A percentile compares a stretch with the other conserved stretches of the same genome.
Conservation (phyloP, 2,329 filamentous ascomycete genomes). For the Periconia digitata region DNA sequence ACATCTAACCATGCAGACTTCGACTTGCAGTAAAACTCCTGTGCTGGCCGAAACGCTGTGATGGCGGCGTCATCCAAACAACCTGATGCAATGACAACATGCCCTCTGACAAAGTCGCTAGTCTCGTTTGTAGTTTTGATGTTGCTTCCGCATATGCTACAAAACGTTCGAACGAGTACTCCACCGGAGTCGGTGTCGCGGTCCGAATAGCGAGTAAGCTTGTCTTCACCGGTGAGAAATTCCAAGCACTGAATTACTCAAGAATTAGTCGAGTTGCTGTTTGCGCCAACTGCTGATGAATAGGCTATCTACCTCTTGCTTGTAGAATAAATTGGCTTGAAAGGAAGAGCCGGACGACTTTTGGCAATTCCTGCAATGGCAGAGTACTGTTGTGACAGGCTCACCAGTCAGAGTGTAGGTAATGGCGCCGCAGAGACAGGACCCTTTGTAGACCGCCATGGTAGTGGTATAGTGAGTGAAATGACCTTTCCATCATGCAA, state of each 20-base stretch:
- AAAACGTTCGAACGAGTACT: neutral
- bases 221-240: neutral
- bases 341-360: neutral
- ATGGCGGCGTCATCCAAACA: neutral
- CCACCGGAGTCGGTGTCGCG: neutral
- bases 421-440: conserved; percentile 2
- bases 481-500: neutral
- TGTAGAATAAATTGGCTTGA: conserved; percentile 2
- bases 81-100: neutral
- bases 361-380: conserved; percentile 2
- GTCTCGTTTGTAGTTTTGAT: neutral
- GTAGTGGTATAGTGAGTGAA: no score
- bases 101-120: neutral
- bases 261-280: neutral
- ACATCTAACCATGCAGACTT: neutral
- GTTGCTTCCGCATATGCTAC: neutral
- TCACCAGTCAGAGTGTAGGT: neutral
- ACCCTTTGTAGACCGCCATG: neutral
- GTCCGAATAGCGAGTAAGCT: neutral
- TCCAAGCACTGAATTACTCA: neutral
- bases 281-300: neutral
- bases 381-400: conserved; percentile 1
- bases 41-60: neutral
- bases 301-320: neutral
- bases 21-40: neutral